These are phyloP conservation scores for Fusarium tuaranense DNA, from an alignment of 2,329 filamentous ascomycete species.

Conservation along the genomic window DNA sequence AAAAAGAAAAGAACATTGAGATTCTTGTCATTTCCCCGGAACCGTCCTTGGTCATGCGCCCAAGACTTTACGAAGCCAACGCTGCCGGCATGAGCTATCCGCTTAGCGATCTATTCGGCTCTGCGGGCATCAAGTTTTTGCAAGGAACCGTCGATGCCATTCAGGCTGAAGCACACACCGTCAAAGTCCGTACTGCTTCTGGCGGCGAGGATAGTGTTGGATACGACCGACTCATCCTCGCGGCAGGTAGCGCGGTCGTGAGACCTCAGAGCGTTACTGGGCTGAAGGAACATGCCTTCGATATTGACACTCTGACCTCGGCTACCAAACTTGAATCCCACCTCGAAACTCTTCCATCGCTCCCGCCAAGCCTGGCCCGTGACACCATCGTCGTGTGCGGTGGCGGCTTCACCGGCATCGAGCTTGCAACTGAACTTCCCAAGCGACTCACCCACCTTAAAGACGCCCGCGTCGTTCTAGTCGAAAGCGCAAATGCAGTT, in stretches of 20 bases:
- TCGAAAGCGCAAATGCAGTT: constrained; percentile 45
- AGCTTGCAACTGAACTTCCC: constrained; percentile 47
- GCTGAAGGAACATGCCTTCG: constrained; percentile 49
- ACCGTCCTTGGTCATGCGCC: constrained; percentile 46
- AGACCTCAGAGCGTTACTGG: constrained; percentile 43
- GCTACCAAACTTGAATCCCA: constrained; percentile 47
- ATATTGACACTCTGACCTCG: constrained; percentile 47
- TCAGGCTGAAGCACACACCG: constrained; percentile 16
- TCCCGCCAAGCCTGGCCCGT: constrained; percentile 41
- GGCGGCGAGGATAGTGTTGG: neutral
- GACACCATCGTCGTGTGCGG: constrained; percentile 52
- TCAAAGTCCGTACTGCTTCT: constrained; percentile 20
- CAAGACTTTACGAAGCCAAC: constrained; percentile 50
- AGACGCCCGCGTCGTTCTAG: constrained; percentile 39
- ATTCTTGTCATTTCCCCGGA: constrained; percentile 50
- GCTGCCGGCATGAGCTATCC: constrained; percentile 35
- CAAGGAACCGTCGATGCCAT: constrained; percentile 38
- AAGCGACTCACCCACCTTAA: constrained; percentile 32
- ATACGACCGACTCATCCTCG: constrained; percentile 52
- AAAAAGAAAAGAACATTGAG: constrained; percentile 26
- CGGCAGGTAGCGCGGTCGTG: constrained; percentile 50
- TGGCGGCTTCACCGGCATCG: constrained; percentile 52
- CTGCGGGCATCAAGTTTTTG: constrained; percentile 42
- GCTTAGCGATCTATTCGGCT: constrained; percentile 39
- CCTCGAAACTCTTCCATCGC: constrained; percentile 29